phyloP scores from a whole-genome alignment of 805 yeast species.

The Candida saitoana region DNA sequence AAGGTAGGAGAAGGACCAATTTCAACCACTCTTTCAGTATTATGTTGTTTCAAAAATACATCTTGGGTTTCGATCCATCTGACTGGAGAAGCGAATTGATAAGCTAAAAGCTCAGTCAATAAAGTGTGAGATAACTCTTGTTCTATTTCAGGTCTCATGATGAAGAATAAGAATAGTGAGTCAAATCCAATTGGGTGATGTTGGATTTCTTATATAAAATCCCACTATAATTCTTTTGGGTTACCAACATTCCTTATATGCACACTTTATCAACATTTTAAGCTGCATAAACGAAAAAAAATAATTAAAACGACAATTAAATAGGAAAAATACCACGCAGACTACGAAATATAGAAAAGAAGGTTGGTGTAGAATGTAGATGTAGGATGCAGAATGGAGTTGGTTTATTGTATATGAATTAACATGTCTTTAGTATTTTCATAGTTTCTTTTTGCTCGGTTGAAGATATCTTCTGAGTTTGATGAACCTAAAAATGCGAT shows the following conservation, averaged over 20 bases:
- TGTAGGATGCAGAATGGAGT: no score
- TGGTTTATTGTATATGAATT: no score
- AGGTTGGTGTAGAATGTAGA: no score
- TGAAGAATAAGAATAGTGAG: neutral
- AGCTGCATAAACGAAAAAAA: no score
- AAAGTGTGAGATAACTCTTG: constrained; percentile 95
- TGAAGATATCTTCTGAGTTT: no score
- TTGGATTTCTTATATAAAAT: neutral
- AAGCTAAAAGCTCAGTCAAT: constrained; percentile 92
- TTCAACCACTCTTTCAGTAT: constrained; percentile 96
- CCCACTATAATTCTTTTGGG: neutral
- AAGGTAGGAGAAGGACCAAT: constrained; percentile 98
- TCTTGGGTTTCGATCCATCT: constrained; percentile 99
- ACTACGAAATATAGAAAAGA: no score
- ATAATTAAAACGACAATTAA: no score
- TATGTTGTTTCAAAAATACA: constrained; percentile 88
- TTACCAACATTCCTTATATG: neutral
- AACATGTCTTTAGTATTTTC: no score
- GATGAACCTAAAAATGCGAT: no score
- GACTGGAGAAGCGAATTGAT: constrained; percentile 98
- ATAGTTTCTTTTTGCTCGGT: no score
- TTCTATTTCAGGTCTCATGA: constrained; percentile 90
- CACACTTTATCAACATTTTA: neutral
- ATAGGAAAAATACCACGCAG: no score
- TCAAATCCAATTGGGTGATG: neutral